A percentile compares a stretch with the other conserved stretches of the same genome.
Conservation (phyloP, 768 basidiomycete species). For the Ephemerocybe angulata region DNA sequence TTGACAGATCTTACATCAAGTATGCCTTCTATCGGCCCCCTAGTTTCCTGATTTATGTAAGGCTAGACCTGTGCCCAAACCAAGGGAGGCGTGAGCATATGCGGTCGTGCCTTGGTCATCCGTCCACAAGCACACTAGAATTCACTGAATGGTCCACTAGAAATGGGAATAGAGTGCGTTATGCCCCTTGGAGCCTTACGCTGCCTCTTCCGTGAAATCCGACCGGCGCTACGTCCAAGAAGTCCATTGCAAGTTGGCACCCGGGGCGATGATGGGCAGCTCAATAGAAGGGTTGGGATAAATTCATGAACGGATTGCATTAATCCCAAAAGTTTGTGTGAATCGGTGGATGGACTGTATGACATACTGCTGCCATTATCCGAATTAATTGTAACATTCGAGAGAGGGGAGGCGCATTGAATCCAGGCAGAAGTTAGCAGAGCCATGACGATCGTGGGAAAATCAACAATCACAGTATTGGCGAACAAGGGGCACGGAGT, state of each 20-base stretch:
- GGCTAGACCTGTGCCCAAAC: neutral
- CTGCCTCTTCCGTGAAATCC: neutral
- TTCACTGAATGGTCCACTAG: neutral
- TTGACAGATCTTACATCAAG: constrained; percentile 5
- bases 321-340: neutral
- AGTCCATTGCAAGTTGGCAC: neutral
- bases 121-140: neutral
- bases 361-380: neutral
- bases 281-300: neutral
- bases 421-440: neutral
- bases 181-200: neutral
- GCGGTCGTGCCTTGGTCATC: no score
- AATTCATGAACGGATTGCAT: constrained; percentile 1
- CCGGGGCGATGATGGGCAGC: neutral
- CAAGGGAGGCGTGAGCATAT: no score
- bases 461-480: neutral
- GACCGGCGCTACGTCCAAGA: neutral
- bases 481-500: neutral
- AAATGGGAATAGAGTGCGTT: neutral
- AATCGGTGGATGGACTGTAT: neutral
- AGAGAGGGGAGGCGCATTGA: no score
- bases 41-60: neutral
- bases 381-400: neutral
- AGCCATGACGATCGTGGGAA: constrained; percentile 4
- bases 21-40: neutral